These are phyloP conservation scores for Mycena belliarum DNA, from an alignment of 768 basidiomycete genomes.

Conservation along the genomic window DNA sequence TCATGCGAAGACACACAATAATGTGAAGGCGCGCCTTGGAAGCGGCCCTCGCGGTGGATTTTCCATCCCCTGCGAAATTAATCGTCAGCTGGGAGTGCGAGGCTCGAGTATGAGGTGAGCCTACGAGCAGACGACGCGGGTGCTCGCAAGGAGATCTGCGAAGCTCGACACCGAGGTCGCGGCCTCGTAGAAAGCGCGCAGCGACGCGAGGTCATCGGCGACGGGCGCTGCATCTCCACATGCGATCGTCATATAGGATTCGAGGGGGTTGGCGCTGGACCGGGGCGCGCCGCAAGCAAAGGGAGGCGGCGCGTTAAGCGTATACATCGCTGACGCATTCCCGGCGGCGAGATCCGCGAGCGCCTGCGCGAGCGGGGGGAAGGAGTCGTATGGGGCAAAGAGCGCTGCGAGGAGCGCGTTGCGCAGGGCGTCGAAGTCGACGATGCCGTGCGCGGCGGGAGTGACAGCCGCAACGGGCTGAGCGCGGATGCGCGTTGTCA, in stretches of 20 bases:
- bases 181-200: conserved; percentile 12
- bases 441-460: conserved; percentile 18
- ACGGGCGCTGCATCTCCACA: conserved; percentile 20
- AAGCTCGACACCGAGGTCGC: conserved; percentile 12
- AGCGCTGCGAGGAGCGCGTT: conserved; percentile 21
- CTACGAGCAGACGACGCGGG: conserved; percentile 8
- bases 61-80: neutral
- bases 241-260: conserved; percentile 9
- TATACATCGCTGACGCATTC: conserved; percentile 23
- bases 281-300: too few relatives aligned
- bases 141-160: conserved; percentile 13
- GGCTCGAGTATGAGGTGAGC: neutral
- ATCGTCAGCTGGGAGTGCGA: neutral
- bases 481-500: conserved; percentile 17
- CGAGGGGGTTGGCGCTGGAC: conserved; percentile 3
- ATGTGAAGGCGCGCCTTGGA: neutral
- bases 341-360: conserved; percentile 28
- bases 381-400: conserved; percentile 24
- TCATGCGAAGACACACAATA: neutral
- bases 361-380: conserved; percentile 15
- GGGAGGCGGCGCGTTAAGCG: neutral
- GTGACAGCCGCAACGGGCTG: conserved; percentile 24
- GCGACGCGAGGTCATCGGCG: conserved; percentile 9
- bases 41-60: conserved; percentile 1
- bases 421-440: conserved; percentile 24